Evolutionary conservation across 2,329 filamentous ascomycete genomes (phyloP).

Genomic region (Hypocrella siamensis): DNA sequence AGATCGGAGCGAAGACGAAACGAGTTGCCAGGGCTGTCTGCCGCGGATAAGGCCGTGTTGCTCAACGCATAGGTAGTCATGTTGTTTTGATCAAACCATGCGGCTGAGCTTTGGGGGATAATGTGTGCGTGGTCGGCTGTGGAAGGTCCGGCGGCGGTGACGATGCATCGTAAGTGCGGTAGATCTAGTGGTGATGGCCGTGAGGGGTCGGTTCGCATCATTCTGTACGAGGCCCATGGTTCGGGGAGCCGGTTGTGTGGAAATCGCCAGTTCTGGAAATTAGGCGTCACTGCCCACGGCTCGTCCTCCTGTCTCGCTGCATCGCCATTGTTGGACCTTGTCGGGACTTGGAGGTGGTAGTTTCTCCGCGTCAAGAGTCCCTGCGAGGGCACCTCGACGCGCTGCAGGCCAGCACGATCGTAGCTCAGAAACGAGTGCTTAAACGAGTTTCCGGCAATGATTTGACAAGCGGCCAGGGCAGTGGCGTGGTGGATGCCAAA

Average conservation of each 20-base stretch:
- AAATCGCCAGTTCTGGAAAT: conserved; percentile 4
- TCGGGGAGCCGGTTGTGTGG: conserved; percentile 1
- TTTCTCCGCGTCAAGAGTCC: not conserved
- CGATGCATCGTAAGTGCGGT: conserved; percentile 1
- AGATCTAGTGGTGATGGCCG: not conserved
- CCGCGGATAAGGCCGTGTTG: not conserved
- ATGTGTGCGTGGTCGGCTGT: conserved; percentile 1
- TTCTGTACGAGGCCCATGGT: conserved; percentile 1
- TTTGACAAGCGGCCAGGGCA: conserved; percentile 1
- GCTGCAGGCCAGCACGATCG: conserved; percentile 1
- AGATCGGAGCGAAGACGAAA: conserved; percentile 1
- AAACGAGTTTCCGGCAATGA: conserved; percentile 3
- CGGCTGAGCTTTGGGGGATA: conserved; percentile 1
- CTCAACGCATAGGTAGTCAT: not conserved
- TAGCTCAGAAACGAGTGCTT: conserved; percentile 2
- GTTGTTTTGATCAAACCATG: conserved; percentile 1
- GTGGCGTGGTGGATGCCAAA: conserved; percentile 2
- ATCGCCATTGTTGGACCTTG: not conserved
- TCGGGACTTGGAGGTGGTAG: conserved; percentile 3
- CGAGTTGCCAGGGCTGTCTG: not conserved
- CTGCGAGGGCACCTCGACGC: not conserved
- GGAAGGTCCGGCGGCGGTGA: not conserved
- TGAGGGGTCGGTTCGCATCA: not conserved
- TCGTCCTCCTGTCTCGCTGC: too few relatives aligned
- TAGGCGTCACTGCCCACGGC: conserved; percentile 1